These are phyloP conservation scores for Beauveria sp. DNA, from an alignment of 2,329 filamentous ascomycete genomes.

Conservation along the genomic window DNA sequence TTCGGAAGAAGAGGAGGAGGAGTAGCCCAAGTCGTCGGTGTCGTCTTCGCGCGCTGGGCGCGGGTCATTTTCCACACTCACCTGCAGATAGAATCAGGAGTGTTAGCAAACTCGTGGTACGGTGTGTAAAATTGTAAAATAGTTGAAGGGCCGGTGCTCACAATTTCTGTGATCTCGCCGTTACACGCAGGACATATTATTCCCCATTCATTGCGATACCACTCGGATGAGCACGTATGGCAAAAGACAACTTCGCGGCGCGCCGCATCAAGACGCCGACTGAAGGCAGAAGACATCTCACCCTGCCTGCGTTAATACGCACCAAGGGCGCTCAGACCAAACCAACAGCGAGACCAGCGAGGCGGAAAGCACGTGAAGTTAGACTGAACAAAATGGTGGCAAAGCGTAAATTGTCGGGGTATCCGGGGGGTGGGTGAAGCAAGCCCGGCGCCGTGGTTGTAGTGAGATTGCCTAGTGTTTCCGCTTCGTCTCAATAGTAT, in stretches of 20 bases:
- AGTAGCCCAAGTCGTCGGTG: not conserved
- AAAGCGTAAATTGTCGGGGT: not conserved
- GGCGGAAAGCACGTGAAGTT: conserved; percentile 49
- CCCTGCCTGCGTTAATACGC: conserved; percentile 43
- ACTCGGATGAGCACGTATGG: conserved; percentile 73
- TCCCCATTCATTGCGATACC: conserved; percentile 63
- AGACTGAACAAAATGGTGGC: conserved; percentile 28
- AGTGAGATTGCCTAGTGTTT: not conserved
- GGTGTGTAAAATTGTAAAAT: not conserved
- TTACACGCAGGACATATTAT: conserved; percentile 70
- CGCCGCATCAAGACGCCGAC: conserved; percentile 39
- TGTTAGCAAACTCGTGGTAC: not conserved
- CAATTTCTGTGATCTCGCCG: conserved; percentile 78
- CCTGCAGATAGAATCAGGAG: conserved; percentile 25
- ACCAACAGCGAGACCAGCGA: conserved; percentile 48
- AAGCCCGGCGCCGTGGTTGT: not conserved
- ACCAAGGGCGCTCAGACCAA: conserved; percentile 48
- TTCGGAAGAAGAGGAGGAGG: too few relatives aligned
- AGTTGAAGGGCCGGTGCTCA: conserved; percentile 34
- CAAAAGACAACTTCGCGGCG: conserved; percentile 74
- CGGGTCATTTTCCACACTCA: conserved; percentile 54
- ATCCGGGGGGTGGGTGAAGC: not conserved
- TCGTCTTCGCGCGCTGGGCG: conserved; percentile 29
- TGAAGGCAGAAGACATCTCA: conserved; percentile 23
- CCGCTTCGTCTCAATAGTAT: not conserved